A percentile compares a stretch with the other conserved stretches of the same genome.
Evolutionary conservation across 164 flowering plant species (phyloP).

Genomic region (Cinnamomum chago): DNA sequence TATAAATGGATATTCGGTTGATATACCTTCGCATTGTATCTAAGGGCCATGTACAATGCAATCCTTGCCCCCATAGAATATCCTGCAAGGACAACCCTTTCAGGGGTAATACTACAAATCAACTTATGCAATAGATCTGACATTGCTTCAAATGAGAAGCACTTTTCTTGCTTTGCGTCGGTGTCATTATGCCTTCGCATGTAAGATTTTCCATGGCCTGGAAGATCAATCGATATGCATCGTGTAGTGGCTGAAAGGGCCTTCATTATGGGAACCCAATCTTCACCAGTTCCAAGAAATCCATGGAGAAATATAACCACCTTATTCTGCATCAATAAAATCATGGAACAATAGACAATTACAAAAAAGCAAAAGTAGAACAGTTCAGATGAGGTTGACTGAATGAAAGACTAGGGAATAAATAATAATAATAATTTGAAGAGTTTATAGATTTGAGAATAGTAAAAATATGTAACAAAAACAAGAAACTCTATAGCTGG

Average conservation of each 20-base stretch:
- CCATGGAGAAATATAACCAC: conserved; percentile 70
- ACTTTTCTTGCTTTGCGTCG: conserved; percentile 18
- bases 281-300: conserved; percentile 88
- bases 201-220: conserved; percentile 85
- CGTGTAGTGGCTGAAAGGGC: conserved; percentile 65
- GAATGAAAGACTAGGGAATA: neutral
- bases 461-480: no score
- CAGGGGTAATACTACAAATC: conserved; percentile 36
- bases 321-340: conserved; percentile 43
- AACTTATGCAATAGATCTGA: conserved; percentile 42
- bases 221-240: conserved; percentile 87
- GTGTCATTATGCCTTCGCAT: conserved; percentile 17
- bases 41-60: conserved; percentile 72
- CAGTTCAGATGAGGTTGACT: neutral
- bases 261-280: conserved; percentile 84
- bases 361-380: neutral
- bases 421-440: no score
- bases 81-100: conserved; percentile 66
- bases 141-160: conserved; percentile 54
- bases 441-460: no score
- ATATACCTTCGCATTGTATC: conserved; percentile 51
- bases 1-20: neutral
- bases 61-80: conserved; percentile 98
- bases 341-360: neutral
- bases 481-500: no score